phyloP scores from a whole-genome alignment of 805 yeast species.

The Ogataea degrootiae region DNA sequence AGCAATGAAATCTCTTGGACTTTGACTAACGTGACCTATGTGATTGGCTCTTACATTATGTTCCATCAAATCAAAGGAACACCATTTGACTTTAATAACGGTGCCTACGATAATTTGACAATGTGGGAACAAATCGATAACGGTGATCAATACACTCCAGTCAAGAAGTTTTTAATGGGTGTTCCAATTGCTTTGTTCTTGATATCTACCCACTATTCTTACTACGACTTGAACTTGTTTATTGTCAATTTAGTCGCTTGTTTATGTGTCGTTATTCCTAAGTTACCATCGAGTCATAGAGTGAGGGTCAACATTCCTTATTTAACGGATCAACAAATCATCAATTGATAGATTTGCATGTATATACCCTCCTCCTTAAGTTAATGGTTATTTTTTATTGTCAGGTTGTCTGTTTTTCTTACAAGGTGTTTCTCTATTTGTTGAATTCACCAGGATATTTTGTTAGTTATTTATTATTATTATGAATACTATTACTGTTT shows the following conservation, averaged over 20 bases:
- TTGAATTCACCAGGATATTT: too few relatives aligned
- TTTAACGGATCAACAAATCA: conserved; percentile 35
- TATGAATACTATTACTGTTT: too few relatives aligned
- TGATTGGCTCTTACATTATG: conserved; percentile 90
- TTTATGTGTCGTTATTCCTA: conserved; percentile 84
- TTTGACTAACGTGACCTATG: conserved; percentile 83
- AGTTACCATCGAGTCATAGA: conserved; percentile 78
- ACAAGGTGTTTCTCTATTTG: too few relatives aligned
- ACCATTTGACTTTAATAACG: conserved; percentile 94
- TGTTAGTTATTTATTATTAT: too few relatives aligned
- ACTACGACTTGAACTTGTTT: conserved; percentile 76
- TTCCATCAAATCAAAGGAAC: conserved; percentile 96
- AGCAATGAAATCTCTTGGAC: conserved; percentile 90
- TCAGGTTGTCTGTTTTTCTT: not conserved
- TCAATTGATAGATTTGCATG: conserved; percentile 11
- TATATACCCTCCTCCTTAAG: not conserved
- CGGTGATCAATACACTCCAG: conserved; percentile 96
- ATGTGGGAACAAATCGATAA: conserved; percentile 95
- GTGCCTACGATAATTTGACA: conserved; percentile 91
- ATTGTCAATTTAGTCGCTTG: conserved; percentile 77
- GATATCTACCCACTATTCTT: conserved; percentile 84
- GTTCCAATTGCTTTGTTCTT: conserved; percentile 90
- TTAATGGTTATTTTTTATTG: not conserved
- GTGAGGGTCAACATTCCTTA: conserved; percentile 61
- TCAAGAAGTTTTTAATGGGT: conserved; percentile 84